Evolutionary conservation across 1,284 basidiomycete genomes (phyloP), one percentile per base, ranked within the genome.

Genomic region (Gastroboletus turbinatus): DNA sequence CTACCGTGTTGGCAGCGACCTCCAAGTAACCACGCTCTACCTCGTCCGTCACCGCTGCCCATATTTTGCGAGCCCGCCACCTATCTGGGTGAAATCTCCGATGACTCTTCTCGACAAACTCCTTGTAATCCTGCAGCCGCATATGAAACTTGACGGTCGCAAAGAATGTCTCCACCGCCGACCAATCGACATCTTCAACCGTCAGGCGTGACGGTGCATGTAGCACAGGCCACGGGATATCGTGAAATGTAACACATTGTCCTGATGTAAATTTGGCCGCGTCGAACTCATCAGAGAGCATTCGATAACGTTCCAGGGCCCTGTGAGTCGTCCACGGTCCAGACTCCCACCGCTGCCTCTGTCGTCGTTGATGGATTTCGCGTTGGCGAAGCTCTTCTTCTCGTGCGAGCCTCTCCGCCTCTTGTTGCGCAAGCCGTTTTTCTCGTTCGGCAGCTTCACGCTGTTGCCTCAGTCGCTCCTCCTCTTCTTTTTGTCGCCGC

Each of bases 221-320:
- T 39, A 91, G 68, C 19, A 85, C 80, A 3, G 88, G 88, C 89
- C 88, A 91, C 0, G 88, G 88, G 33, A 91, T 75, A 36, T 76
- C 78, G 44, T 82, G 79, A 59, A 85, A 83, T 1, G 76, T 71
- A 13, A 89, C 68, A 5, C 82, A 82, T 17, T 77, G 72, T 23
- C 76, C 74, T 21, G 69, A 56, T 3, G 78, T 73, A 72, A 85
- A 89, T 60, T 79, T 83, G 4, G 80, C 73, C 8, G 69, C 63
- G 66, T 89, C 88, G 65, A 91, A 91, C 27, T 76, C 73, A n/a
- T 83, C 82, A 53, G 78, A 75, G 16, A 85, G 74, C 36, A 67
- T 64, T 49, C 75, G 80, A 71, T 87, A 91, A 30, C 82, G 79
- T 62, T 89, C 86, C 25, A 90, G 70, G 14, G 88, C 88, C 39